Conservation (phyloP, 352 stramenopile genomes). For the Phytophthora idaei region DNA sequence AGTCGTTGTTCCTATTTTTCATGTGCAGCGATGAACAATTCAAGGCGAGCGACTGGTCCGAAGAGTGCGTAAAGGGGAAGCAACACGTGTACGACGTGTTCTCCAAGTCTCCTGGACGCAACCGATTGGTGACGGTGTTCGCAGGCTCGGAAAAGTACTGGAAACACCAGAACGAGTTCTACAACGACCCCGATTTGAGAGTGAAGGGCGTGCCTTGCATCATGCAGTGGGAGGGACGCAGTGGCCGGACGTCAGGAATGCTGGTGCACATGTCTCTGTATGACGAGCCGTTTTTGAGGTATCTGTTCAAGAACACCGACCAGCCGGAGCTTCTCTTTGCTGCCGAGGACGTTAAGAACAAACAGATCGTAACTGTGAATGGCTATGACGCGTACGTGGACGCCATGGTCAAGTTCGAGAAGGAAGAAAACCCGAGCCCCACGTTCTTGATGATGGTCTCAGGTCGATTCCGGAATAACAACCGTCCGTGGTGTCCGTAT, state of each 20-base stretch:
- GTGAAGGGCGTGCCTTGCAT: constrained; percentile 49
- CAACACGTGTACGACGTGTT: constrained; percentile 68
- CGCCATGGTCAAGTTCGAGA: constrained; percentile 40
- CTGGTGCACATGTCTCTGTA: constrained; percentile 44
- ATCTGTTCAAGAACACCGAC: constrained; percentile 49
- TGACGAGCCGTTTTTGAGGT: constrained; percentile 51
- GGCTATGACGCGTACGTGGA: constrained; percentile 43
- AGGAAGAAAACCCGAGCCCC: constrained; percentile 37
- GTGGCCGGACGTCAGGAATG: constrained; percentile 44
- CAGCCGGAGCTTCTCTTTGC: constrained; percentile 33
- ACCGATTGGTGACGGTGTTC: constrained; percentile 65
- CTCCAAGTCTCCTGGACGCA: constrained; percentile 50
- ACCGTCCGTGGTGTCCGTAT: constrained; percentile 82
- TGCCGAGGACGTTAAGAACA: constrained; percentile 30
- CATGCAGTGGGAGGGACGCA: constrained; percentile 46
- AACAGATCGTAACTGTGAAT: constrained; percentile 42
- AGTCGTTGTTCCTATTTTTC: constrained; percentile 73
- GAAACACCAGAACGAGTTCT: constrained; percentile 52
- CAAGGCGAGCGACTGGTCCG: constrained; percentile 57
- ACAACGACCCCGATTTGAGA: constrained; percentile 45
- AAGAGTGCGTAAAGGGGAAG: constrained; percentile 48
- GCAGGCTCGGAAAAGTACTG: constrained; percentile 53
- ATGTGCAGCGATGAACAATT: constrained; percentile 69
- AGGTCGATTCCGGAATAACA: constrained; percentile 64
- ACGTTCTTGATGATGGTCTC: constrained; percentile 79